Evolutionary conservation across 2,329 filamentous ascomycete genomes (phyloP).

Genomic region (Plectosphaerella cucumerina): DNA sequence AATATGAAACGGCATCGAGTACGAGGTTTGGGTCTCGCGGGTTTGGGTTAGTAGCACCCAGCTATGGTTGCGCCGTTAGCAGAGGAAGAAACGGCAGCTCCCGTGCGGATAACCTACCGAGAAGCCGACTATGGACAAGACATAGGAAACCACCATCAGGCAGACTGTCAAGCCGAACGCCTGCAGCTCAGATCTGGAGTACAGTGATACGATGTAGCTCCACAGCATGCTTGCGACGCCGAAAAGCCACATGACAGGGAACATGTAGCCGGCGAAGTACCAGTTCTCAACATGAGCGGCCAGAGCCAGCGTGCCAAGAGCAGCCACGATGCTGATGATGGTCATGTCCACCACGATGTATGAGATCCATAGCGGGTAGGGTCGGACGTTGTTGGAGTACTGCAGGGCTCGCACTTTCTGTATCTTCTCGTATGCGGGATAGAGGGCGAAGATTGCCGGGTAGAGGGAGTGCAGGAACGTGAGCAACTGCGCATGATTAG

Average conservation of each 20-base stretch:
- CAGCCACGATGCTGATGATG: constrained; percentile 42
- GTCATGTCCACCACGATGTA: constrained; percentile 61
- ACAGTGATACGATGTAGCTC: constrained; percentile 58
- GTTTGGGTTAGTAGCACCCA: not conserved
- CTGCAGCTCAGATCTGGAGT: constrained; percentile 58
- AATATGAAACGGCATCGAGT: constrained; percentile 45
- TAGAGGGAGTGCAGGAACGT: constrained; percentile 48
- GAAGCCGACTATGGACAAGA: constrained; percentile 15
- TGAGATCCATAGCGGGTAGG: constrained; percentile 58
- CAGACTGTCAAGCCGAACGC: constrained; percentile 52
- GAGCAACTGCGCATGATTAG: not conserved
- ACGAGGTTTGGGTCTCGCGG: not conserved
- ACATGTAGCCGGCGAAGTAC: constrained; percentile 58
- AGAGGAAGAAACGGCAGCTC: no score
- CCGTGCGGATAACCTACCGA: constrained; percentile 12
- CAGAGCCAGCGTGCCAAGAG: constrained; percentile 48
- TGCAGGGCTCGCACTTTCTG: constrained; percentile 61
- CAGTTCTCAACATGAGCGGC: constrained; percentile 46
- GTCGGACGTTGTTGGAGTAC: constrained; percentile 65
- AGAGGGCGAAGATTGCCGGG: constrained; percentile 63
- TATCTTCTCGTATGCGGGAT: constrained; percentile 59
- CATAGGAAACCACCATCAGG: constrained; percentile 17
- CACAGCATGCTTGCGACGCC: constrained; percentile 57
- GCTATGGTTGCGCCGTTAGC: not conserved
- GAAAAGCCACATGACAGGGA: constrained; percentile 59